Evolutionary conservation across 306 rosid genomes (phyloP), one percentile per base, ranked within the genome.

Genomic region (Prunus mume): DNA sequence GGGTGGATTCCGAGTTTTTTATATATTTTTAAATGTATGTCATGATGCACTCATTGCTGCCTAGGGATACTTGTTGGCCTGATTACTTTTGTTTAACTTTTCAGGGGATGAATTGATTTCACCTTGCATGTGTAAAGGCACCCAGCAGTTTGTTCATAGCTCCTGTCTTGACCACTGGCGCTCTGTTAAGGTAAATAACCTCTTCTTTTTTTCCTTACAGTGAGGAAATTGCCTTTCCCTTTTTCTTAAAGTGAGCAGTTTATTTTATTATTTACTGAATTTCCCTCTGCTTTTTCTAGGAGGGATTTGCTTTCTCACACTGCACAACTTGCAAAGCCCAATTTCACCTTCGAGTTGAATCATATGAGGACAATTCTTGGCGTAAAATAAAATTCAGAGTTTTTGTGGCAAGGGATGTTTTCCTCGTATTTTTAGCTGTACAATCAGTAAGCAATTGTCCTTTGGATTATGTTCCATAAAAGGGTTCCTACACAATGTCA

Each of bases 151-250:
- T 88, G 99, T 96, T 75, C 99, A 96, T 78, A 97, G 96, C 51
- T 87, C 91, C 22, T 96, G 99, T 76, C 99, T 96, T 80, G 99
- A 96, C 83, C 99, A 96, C 84, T 96, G 99, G 99, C 99, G 99
- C 80, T 96, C 99, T 7, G 90, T 96, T 51, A 96, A 92, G 90
- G 99, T 90, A 79, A 72, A 65, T 66, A 65, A 9, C n/a, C 76
- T 68, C 58, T 60, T 57, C 19, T 64, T 60, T 63, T 78, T 65
- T 52, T 69, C 25, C 74, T 84, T 56, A 5, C 34, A 60, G 30
- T 24, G 19, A 41, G 15, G 52, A 66, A 10, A 5, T 20, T 45
- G 27, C 7, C 12, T n/a, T 52, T 52, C 27, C 7, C n/a, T 12
- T 52, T 52, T 25, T 27, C 63, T 32, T 10, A 56, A 11, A 28